Evolutionary conservation across 306 rosid species (phyloP).

Genomic region (Ceratonia siliqua): DNA sequence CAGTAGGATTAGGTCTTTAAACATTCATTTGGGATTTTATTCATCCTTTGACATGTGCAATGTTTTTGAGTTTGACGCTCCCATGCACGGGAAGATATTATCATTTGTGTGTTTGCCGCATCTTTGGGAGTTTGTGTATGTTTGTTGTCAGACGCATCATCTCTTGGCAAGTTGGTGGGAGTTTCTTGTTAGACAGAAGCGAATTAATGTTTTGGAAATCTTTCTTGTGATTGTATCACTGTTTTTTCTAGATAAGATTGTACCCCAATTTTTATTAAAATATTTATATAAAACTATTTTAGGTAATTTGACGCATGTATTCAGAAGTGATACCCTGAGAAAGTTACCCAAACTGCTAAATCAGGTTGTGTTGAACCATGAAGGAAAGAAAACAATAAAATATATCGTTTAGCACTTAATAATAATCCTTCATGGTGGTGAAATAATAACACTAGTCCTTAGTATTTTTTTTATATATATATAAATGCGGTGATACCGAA

Average conservation of each 20-base stretch:
- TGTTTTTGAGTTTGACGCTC: slow-evolving; percentile 24
- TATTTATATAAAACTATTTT: slow-evolving; percentile 13
- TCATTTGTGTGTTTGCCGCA: slow-evolving; percentile 11
- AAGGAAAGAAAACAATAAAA: not conserved
- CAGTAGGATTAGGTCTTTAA: slow-evolving; percentile 94
- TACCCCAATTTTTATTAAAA: not conserved
- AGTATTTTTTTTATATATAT: too few relatives aligned
- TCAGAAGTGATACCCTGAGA: not conserved
- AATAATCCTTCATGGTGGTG: too few relatives aligned
- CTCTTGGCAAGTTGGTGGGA: slow-evolving; percentile 23
- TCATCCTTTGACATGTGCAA: slow-evolving; percentile 24
- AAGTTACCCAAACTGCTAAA: not conserved
- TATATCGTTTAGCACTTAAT: not conserved
- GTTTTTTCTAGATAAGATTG: not conserved
- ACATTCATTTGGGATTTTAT: not conserved
- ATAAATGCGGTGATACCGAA: too few relatives aligned
- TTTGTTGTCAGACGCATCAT: not conserved
- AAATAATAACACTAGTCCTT: too few relatives aligned
- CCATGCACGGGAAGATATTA: slow-evolving; percentile 26
- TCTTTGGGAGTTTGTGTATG: slow-evolving; percentile 29
- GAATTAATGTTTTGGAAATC: slow-evolving; percentile 13
- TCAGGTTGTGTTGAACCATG: not conserved
- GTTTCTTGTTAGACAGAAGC: slow-evolving; percentile 9
- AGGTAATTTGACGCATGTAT: not conserved
- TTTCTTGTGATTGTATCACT: slow-evolving; percentile 18